Conservation (phyloP, 176 grass and related monocot species). For the Juncus effusus region DNA sequence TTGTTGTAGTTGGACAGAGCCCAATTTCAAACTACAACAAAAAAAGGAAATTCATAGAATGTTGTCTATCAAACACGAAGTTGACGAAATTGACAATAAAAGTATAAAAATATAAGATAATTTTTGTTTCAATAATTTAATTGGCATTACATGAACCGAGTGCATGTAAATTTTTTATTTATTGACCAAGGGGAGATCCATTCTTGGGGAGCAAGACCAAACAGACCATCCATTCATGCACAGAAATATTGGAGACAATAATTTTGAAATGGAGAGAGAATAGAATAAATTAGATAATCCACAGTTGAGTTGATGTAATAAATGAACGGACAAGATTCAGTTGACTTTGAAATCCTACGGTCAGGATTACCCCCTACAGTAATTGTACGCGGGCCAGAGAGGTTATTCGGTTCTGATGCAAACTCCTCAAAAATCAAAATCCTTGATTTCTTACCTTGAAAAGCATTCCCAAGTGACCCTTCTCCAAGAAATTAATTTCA, state of each 20-base stretch:
- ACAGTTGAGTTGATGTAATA: not conserved
- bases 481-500: slow-evolving; percentile 16
- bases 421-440: no score
- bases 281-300: no score
- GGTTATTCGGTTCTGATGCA: not conserved
- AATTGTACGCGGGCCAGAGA: not conserved
- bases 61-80: no score
- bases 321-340: slow-evolving; percentile 14
- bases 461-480: slow-evolving; percentile 13
- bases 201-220: slow-evolving; percentile 1
- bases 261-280: no score
- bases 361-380: not conserved
- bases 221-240: not conserved
- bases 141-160: not conserved
- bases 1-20: no score
- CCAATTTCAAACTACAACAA: no score
- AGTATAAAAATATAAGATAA: no score
- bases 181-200: not conserved
- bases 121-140: no score
- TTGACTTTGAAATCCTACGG: slow-evolving; percentile 3
- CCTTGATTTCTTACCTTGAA: no score
- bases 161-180: not conserved
- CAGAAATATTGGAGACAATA: not conserved
- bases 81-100: no score
- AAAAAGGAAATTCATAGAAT: no score